Conservation (phyloP, 2,329 filamentous ascomycete species). For the Colletotrichum tanaceti region DNA sequence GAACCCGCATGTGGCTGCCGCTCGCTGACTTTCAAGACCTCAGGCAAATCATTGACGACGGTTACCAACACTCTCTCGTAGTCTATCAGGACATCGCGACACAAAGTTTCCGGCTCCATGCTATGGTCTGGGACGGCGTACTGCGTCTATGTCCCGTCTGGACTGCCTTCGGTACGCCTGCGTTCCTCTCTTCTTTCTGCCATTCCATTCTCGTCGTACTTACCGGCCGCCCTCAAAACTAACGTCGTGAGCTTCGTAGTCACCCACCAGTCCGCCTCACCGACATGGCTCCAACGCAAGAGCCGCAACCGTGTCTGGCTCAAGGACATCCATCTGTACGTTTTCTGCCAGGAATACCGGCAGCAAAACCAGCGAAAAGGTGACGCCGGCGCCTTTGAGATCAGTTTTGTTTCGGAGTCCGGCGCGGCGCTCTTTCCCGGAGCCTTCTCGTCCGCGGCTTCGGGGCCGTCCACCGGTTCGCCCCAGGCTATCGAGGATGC, state of each 20-base stretch:
- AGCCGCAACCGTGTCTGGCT: conserved; percentile 62
- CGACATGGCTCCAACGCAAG: conserved; percentile 63
- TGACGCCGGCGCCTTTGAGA: conserved; percentile 61
- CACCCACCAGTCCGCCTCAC: conserved; percentile 61
- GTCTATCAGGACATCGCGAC: conserved; percentile 65
- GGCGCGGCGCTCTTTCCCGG: conserved; percentile 56
- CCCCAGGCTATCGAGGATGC: conserved; percentile 18
- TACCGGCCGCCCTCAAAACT: conserved; percentile 1
- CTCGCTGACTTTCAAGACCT: neutral
- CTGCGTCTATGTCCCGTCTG: conserved; percentile 68
- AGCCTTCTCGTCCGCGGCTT: conserved; percentile 47
- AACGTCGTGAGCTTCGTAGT: conserved; percentile 53
- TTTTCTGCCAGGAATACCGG: conserved; percentile 68
- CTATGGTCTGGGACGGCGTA: conserved; percentile 66
- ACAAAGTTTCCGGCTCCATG: conserved; percentile 64
- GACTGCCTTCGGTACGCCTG: conserved; percentile 69
- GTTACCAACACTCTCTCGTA: conserved; percentile 63
- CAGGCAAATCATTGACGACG: conserved; percentile 68
- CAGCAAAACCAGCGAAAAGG: conserved; percentile 64
- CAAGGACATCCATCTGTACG: conserved; percentile 66
- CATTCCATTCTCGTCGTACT: neutral
- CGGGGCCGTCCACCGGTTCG: conserved; percentile 9
- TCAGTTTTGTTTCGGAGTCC: conserved; percentile 60
- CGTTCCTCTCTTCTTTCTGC: neutral
- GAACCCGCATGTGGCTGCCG: neutral